Evolutionary conservation across 495 filamentous ascomycete species (phyloP).

Genomic region (Paragyromitra xinjiangensis): DNA sequence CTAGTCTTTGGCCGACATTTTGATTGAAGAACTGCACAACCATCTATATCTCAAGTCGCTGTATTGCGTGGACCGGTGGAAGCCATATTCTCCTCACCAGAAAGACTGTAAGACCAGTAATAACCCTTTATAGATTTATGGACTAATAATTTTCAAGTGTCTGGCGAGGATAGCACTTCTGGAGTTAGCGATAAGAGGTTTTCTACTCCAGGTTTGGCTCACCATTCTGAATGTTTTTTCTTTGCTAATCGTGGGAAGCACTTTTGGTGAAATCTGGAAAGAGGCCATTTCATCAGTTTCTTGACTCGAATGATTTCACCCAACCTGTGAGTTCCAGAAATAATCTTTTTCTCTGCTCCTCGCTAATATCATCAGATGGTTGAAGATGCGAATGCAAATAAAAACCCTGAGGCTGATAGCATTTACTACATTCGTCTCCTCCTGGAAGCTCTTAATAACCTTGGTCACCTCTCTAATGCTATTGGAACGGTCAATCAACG

Average conservation of each 20-base stretch:
- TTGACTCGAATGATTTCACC: slow-evolving; percentile 80
- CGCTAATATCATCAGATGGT: slow-evolving; percentile 63
- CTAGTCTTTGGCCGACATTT: slow-evolving; percentile 83
- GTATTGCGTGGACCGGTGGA: slow-evolving; percentile 96
- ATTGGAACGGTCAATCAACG: slow-evolving; percentile 91
- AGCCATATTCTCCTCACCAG: slow-evolving; percentile 64
- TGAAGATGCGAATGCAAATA: slow-evolving; percentile 77
- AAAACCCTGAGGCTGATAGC: slow-evolving; percentile 92
- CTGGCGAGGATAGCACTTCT: slow-evolving; percentile 34
- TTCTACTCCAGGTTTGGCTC: slow-evolving; percentile 46
- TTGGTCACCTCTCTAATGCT: slow-evolving; percentile 83
- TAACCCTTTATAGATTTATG: background rate
- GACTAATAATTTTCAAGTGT: slow-evolving; percentile 44
- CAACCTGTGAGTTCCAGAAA: slow-evolving; percentile 57
- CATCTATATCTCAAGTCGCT: slow-evolving; percentile 97
- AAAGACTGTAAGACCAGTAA: slow-evolving; percentile 55
- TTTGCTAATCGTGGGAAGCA: slow-evolving; percentile 39
- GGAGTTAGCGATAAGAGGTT: slow-evolving; percentile 34
- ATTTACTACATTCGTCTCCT: slow-evolving; percentile 91
- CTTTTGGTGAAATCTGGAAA: slow-evolving; percentile 59
- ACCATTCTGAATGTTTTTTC: background rate
- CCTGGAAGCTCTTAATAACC: slow-evolving; percentile 85
- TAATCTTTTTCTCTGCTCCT: background rate
- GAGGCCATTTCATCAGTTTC: slow-evolving; percentile 76
- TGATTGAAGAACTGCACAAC: slow-evolving; percentile 95